Percentiles rank a stretch among this genome's conserved stretches.
Evolutionary conservation across 352 stramenopile species (phyloP).

Genomic region (Globisporangium polare): DNA sequence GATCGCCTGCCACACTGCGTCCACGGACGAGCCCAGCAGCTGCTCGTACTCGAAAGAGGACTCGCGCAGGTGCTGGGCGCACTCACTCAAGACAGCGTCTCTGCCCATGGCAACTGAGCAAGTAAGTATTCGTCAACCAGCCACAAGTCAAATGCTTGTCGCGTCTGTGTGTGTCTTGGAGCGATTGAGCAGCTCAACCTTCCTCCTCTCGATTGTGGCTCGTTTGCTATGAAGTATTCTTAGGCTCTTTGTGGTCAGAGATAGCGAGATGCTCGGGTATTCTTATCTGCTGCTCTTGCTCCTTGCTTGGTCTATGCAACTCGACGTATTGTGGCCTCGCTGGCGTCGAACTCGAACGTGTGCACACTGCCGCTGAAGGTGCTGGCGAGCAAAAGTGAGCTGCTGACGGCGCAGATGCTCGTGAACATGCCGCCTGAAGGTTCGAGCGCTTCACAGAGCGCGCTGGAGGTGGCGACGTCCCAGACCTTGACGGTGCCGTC

Average conservation of each 20-base stretch:
- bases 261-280: not conserved
- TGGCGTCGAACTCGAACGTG: conserved; percentile 33
- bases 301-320: not conserved
- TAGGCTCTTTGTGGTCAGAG: not conserved
- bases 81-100: conserved; percentile 35
- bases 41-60: conserved; percentile 62
- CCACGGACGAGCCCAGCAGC: conserved; percentile 37
- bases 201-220: not conserved
- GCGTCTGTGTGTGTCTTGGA: not conserved
- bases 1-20: conserved; percentile 45
- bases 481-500: conserved; percentile 76
- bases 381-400: conserved; percentile 39
- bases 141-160: not conserved
- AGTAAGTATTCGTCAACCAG: conserved; percentile 6
- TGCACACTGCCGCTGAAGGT: conserved; percentile 52
- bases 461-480: conserved; percentile 27
- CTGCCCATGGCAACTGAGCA: conserved; percentile 1
- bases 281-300: not conserved
- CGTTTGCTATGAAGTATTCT: not conserved
- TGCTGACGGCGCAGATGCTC: conserved; percentile 36
- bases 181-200: not conserved
- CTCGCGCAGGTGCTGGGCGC: conserved; percentile 36
- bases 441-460: conserved; percentile 46
- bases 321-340: conserved; percentile 4
- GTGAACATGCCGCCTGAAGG: conserved; percentile 59